Conservation (phyloP, 176 grass and related monocot species). For the Cymbopogon citratus region DNA sequence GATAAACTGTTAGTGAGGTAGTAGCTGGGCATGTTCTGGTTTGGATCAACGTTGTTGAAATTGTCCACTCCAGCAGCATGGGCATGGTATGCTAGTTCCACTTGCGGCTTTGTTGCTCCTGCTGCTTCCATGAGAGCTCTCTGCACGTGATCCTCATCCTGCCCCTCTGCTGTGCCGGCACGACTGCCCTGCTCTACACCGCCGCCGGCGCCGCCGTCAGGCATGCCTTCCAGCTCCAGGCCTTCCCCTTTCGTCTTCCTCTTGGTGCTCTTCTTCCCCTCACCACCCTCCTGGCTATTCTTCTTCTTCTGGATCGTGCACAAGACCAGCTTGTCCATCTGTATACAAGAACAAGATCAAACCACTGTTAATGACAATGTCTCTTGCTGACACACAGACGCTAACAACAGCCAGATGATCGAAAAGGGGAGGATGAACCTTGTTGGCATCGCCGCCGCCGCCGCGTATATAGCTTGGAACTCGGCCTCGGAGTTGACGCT, state of each 20-base stretch:
- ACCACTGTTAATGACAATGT: background rate
- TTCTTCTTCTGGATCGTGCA: conserved; percentile 31
- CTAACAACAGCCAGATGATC: background rate
- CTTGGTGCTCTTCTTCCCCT: background rate
- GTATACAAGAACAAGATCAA: background rate
- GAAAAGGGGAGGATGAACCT: background rate
- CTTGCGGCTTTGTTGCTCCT: no score
- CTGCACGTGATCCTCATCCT: background rate
- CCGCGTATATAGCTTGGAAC: background rate
- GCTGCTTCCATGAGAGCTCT: background rate
- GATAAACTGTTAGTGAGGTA: background rate
- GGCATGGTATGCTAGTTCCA: background rate
- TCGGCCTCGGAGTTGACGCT: background rate
- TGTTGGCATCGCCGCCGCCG: background rate
- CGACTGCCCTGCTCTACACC: background rate
- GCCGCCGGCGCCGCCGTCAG: background rate
- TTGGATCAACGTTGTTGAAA: background rate
- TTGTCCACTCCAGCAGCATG: background rate
- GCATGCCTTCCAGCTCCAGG: background rate
- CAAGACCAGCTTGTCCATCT: conserved; percentile 6
- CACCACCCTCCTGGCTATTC: background rate
- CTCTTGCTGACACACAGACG: background rate
- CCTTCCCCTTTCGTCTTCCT: background rate
- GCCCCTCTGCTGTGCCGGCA: background rate
- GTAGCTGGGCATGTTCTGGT: background rate